A percentile compares a stretch with the other conserved stretches of the same genome.
These are phyloP conservation scores for Escovopsis sp. DNA, from an alignment of 2,329 filamentous ascomycete genomes.

Conservation along the genomic window DNA sequence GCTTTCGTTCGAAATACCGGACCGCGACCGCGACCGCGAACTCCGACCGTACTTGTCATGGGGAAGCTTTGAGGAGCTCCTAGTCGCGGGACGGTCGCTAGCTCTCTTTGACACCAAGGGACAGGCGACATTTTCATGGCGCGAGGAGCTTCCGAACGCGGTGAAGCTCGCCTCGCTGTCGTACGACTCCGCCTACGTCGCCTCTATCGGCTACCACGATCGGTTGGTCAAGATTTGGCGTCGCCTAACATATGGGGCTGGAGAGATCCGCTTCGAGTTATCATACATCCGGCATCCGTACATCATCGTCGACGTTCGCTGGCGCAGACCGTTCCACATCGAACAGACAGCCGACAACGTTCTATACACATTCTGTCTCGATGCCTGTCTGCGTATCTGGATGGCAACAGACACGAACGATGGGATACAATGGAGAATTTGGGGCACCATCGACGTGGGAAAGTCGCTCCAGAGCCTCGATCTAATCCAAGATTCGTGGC, in stretches of 20 bases:
- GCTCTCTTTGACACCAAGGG: constrained; percentile 47
- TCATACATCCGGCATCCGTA: constrained; percentile 77
- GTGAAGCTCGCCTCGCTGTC: constrained; percentile 66
- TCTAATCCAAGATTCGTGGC: constrained; percentile 10
- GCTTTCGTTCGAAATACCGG: constrained; percentile 37
- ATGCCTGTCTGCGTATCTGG: constrained; percentile 74
- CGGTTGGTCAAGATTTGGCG: constrained; percentile 87
- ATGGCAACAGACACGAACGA: constrained; percentile 58
- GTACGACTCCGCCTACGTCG: constrained; percentile 76
- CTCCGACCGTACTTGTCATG: constrained; percentile 54
- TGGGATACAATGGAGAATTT: constrained; percentile 59
- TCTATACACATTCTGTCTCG: constrained; percentile 75
- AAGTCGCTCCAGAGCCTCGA: constrained; percentile 45
- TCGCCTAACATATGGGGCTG: constrained; percentile 65
- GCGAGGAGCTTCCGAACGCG: constrained; percentile 55
- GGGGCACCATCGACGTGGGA: constrained; percentile 65
- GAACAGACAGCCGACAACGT: constrained; percentile 76
- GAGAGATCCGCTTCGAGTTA: constrained; percentile 79
- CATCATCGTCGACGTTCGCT: constrained; percentile 68
- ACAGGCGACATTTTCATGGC: constrained; percentile 51
- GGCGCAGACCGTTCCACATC: constrained; percentile 63
- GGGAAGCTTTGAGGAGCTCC: constrained; percentile 72
- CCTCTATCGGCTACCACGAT: constrained; percentile 65
- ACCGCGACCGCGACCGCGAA: constrained; percentile 9
- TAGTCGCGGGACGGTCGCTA: constrained; percentile 58